Evolutionary conservation across 805 yeast genomes (phyloP), one percentile per base, ranked within the genome.

Genomic region (Zygosaccharomyces gambellarensis): DNA sequence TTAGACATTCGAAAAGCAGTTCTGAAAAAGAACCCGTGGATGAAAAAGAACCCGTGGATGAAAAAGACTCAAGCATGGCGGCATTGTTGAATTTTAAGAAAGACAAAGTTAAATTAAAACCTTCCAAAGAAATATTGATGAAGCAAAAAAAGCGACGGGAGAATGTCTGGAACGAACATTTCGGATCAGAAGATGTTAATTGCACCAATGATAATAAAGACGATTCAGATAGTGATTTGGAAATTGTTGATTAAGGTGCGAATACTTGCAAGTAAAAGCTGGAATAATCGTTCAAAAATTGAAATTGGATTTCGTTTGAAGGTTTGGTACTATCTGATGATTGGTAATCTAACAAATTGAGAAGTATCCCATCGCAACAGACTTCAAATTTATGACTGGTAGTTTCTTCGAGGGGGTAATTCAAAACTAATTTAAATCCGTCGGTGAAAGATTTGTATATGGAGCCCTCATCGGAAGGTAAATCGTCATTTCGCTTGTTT

Each of bases 41-140:
- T 17, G 53, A 50, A 11, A 57, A 59, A 27, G 61, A 61, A n/a
- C n/a, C 11, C n/a, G 43, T 53, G 14, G 54, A 43, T 17, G 53
- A 50, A 11, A 57, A 59, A 27, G 61, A 61, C 36, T 50, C 51
- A 4, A 53, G 54, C n/a, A 54, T 69, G 1, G 47, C 66, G 12
- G 61, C 57, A 7, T 64, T 71, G 17, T 49, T 71, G 11, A 59
- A 58, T 11, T 61, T 68, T 3, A 68, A 63, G 49, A 70, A 70
- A 46, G 61, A 65, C 25, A 63, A 61, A n/a, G 60, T 71, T 3
- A 62, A 63, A 38, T 53, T 73, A 14, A 58, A 64, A 10, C 63
- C 71, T 1, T 63, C 73, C 3, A 61, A 61, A 39, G 63, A 61
- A 17, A 69, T 67, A 19, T 14, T 59, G 21, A 36, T 56, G 19